Evolutionary conservation across 371 early-diverging fungal genomes (phyloP), one percentile per base, ranked within the genome.

Genomic region (Mortierella sp.): DNA sequence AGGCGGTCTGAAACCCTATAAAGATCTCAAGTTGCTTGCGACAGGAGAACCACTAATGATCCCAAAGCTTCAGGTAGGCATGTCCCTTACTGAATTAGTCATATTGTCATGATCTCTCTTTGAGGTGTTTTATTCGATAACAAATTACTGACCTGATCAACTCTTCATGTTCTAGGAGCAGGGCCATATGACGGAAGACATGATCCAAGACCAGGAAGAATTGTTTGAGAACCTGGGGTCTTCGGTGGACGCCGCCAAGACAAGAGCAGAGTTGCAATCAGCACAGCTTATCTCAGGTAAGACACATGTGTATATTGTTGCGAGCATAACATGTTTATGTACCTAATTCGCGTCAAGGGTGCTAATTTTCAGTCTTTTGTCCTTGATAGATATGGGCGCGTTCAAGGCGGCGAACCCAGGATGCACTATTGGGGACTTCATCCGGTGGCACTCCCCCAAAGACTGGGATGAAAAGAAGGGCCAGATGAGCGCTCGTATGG

Each of bases 391-490:
- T 80, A 89, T 89, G 90, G 88, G 88, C 18, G 88, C 90, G 5
- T 89, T 89, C 70, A 89, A 89, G 71, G 90, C 90, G 14, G 88
- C 90, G 18, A 89, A 89, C 38, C 96, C 97, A 4, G 89, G 91
- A 21, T 92, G 94, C 18, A 81, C 83, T 8, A 83, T 98, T 18
- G 95, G 93, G 6, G 98, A 98, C 80, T 98, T 98, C 91, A 94
- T 98, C 14, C 90, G 97, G 55, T 98, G 98, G 98, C 96, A 97
- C 83, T 98, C 98, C 1, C 98, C 98, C 14, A 91, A 96, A 65
- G 98, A 98, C 83, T 96, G 95, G 94, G 82, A 75, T 58, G 83
- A 86, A 35, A 75, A 75, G 18, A 88, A 86, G 29, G 95, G 93
- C 10, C 83, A 86, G 21, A 82, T 98, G 72, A 96, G 96, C 79